Conservation (phyloP, 73 alveolate genomes). For the Effrenium voratum region DNA sequence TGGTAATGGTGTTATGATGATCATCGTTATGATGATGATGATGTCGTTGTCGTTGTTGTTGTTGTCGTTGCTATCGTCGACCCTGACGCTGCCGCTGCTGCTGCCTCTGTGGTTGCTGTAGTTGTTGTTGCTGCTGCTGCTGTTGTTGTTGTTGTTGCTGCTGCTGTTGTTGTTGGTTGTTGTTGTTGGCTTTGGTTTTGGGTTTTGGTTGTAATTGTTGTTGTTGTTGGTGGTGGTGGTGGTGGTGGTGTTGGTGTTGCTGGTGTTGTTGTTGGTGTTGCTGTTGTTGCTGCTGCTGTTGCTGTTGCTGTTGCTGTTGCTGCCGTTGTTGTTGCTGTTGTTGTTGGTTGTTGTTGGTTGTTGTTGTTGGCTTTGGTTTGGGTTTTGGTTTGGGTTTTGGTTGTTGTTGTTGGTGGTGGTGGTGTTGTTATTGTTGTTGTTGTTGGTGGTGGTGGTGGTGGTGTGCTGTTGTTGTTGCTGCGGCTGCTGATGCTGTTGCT, state of each 20-base stretch:
- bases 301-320: not conserved
- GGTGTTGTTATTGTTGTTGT: not conserved
- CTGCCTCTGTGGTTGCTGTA: not conserved
- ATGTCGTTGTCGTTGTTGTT: not conserved
- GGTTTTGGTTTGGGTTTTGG: not conserved
- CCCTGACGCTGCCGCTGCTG: not conserved
- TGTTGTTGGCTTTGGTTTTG: not conserved
- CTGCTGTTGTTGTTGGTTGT: not conserved
- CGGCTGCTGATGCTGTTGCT: not conserved
- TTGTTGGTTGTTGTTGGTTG: too few species aligned
- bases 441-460: not conserved
- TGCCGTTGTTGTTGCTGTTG: not conserved
- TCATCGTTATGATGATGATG: not conserved
- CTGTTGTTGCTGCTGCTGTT: not conserved
- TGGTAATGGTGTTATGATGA: too few species aligned
- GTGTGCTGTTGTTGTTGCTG: too few species aligned
- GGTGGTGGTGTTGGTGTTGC: not conserved
- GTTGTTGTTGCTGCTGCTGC: not conserved
- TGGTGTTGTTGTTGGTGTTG: too few species aligned
- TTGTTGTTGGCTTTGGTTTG: not conserved
- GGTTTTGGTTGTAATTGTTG: not conserved
- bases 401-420: not conserved
- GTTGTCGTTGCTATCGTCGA: not conserved
- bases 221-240: not conserved
- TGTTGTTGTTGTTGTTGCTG: not conserved